phyloP scores from a whole-genome alignment of 257 asterid species.

The Solanum sejunctum region DNA sequence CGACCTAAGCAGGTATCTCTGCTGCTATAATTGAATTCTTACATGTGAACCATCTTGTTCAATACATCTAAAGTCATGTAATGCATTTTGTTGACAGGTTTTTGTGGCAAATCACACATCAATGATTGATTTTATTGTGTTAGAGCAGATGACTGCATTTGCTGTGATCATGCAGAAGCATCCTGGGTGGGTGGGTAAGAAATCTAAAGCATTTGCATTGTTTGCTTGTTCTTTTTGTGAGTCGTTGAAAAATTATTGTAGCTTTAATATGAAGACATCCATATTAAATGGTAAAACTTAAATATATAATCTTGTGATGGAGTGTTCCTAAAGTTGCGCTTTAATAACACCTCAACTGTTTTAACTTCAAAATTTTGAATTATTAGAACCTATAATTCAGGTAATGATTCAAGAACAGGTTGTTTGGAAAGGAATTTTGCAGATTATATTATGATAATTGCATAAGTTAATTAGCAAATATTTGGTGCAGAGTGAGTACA shows the following conservation, averaged over 20 bases:
- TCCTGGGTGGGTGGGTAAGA: slow-evolving; percentile 99
- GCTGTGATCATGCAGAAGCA: slow-evolving; percentile 99
- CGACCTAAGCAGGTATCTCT: slow-evolving; percentile 82
- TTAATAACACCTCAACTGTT: not conserved
- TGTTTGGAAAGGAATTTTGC: not conserved
- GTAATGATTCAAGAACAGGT: not conserved
- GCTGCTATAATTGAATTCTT: not conserved
- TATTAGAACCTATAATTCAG: not conserved
- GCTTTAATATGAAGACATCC: not conserved
- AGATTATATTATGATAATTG: not conserved
- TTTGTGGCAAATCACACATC: slow-evolving; percentile 99
- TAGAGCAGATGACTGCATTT: slow-evolving; percentile 99
- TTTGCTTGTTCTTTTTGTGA: not conserved
- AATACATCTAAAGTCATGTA: not conserved
- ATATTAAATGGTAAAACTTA: not conserved
- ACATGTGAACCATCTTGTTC: not conserved
- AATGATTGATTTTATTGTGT: slow-evolving; percentile 91
- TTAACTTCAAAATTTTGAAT: not conserved
- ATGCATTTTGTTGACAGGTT: slow-evolving; percentile 36
- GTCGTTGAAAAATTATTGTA: not conserved
- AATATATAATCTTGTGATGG: not conserved
- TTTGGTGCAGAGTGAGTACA: not conserved
- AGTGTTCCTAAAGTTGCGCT: not conserved
- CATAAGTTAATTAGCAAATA: not conserved
- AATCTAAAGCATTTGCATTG: not conserved